Evolutionary conservation across 768 basidiomycete species (phyloP), one percentile per base, ranked within the genome.

Genomic region (Russula abietina): DNA sequence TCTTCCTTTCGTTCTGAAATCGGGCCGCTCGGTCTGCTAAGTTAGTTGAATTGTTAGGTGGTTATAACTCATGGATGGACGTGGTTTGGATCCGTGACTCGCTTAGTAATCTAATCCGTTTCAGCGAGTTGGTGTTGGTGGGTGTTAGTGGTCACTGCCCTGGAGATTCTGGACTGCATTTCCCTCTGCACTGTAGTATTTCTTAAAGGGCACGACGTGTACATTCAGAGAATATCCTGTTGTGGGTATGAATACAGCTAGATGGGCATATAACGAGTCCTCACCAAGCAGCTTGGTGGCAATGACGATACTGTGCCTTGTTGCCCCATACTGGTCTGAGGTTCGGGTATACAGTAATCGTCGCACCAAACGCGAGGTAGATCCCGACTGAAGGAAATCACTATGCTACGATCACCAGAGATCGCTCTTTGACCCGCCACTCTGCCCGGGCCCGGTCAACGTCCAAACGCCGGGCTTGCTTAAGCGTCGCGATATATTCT

Each of bases 401-500:
- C n/a, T 72, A 81, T 14, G 69, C 79, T 54, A 73, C 69, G 16
- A 89, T 68, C 5, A 83, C 71, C 55, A 91, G 70, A 50, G 73
- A 64, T 9, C 74, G 76, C 51, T 86, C 81, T 7, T 74, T 80
- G 24, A 88, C 78, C 38, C 75, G 78, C 89, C 89, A 91, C 70
- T 89, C 84, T 8, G 87, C 88, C 51, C 70, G 75, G 0, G 88
- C 88, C 2, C 68, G 71, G 26, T 88, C 86, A 0, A 89, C 81
- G 60, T 87, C 78, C 17, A 90, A 77, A 43, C 78, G 76, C 6
- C 83, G 75, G 68, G 81, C 78, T 48, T 82, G 78, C 68, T 88
- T 88, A 41, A 89, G 76, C 61, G 70, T 73, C 55, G 88, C 70
- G 70, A 73, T 70, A 64, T 77, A 67, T 62, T 73, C 65, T 59